Conservation (phyloP, 805 yeast species). For the Wickerhamomyces hampshirensis region DNA sequence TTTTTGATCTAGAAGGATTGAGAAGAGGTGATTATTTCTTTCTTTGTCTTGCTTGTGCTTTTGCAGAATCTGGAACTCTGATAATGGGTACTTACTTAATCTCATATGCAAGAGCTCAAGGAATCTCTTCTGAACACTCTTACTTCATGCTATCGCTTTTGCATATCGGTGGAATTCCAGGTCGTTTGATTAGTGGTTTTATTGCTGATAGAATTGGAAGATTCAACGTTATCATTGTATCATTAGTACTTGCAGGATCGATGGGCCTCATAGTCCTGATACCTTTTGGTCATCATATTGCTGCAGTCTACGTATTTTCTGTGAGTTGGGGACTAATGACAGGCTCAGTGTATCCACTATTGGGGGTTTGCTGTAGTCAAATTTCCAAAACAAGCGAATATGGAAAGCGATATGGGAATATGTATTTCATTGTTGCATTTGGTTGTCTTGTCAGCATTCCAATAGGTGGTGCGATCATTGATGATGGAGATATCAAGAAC, state of each 20-base stretch:
- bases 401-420: conserved; percentile 49
- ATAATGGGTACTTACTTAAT: conserved; percentile 44
- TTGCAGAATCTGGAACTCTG: conserved; percentile 41
- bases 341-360: conserved; percentile 37
- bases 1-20: conserved; percentile 32
- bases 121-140: conserved; percentile 26
- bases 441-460: conserved; percentile 44
- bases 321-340: conserved; percentile 46
- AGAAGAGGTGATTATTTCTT: conserved; percentile 39
- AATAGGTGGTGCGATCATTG: conserved; percentile 43
- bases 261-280: conserved; percentile 33
- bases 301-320: conserved; percentile 32
- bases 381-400: conserved; percentile 46
- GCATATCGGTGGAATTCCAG: conserved; percentile 29
- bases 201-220: conserved; percentile 38
- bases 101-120: conserved; percentile 33
- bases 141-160: conserved; percentile 39
- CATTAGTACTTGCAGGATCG: conserved; percentile 29
- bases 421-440: conserved; percentile 54
- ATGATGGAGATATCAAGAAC: conserved; percentile 14
- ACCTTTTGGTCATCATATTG: conserved; percentile 30
- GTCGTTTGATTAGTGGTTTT: conserved; percentile 30
- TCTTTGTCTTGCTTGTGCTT: conserved; percentile 36
- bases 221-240: conserved; percentile 39
- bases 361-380: conserved; percentile 46